Conservation (phyloP, 2,329 filamentous ascomycete genomes). For the Tolypocladium capitatum region DNA sequence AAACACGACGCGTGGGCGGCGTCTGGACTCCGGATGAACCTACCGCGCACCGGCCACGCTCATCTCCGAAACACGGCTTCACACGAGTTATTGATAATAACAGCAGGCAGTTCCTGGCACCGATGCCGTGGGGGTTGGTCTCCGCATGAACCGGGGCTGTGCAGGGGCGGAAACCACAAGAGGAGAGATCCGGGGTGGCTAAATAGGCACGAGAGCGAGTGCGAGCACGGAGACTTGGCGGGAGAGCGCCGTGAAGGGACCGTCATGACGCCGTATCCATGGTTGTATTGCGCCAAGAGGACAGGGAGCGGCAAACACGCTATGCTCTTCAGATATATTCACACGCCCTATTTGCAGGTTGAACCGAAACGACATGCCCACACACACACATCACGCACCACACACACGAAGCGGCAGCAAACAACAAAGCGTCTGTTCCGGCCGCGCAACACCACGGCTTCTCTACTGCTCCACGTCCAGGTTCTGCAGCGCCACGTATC, state of each 20-base stretch:
- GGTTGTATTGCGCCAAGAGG: not conserved
- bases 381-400: too few relatives aligned
- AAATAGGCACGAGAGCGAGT: too few relatives aligned
- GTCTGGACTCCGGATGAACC: too few relatives aligned
- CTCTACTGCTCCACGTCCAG: conserved; percentile 24
- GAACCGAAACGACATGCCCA: not conserved
- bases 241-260: too few relatives aligned
- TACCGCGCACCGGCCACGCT: not conserved
- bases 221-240: too few relatives aligned
- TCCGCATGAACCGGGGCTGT: not conserved
- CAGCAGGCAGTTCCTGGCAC: not conserved
- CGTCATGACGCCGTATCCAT: not conserved
- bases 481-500: conserved; percentile 46
- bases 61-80: not conserved
- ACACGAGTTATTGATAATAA: not conserved
- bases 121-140: not conserved
- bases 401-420: too few relatives aligned
- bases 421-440: too few relatives aligned
- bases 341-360: not conserved
- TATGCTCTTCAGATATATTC: not conserved
- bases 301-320: not conserved
- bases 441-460: not conserved
- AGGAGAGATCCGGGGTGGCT: too few relatives aligned
- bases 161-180: too few relatives aligned
- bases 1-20: too few relatives aligned